Percentiles rank a stretch among this genome's conserved stretches.
Evolutionary conservation across 768 basidiomycete genomes (phyloP).

Genomic region (Thelephora ganbajun): DNA sequence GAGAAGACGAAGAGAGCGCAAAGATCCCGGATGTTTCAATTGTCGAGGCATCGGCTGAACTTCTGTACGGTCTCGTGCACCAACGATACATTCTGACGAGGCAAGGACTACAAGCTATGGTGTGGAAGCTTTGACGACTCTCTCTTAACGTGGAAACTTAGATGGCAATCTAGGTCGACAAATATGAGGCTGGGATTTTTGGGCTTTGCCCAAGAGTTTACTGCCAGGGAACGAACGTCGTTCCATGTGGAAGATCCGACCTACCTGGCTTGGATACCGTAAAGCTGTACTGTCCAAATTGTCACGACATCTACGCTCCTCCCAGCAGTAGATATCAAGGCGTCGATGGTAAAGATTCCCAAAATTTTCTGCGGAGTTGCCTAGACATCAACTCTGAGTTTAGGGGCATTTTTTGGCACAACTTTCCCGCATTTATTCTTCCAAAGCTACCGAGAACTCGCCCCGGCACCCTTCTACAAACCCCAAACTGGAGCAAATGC

Average conservation of each 20-base stretch:
- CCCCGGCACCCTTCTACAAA: constrained; percentile 87
- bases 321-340: constrained; percentile 92
- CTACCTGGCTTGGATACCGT: constrained; percentile 94
- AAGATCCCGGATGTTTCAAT: constrained; percentile 99
- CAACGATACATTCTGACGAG: constrained; percentile 96
- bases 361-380: background rate
- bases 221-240: constrained; percentile 77
- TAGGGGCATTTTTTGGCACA: constrained; percentile 98
- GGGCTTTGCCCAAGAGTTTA: constrained; percentile 94
- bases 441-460: constrained; percentile 92
- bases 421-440: constrained; percentile 98
- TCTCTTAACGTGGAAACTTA: constrained; percentile 6
- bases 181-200: constrained; percentile 86
- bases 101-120: constrained; percentile 90
- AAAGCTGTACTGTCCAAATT: constrained; percentile 95
- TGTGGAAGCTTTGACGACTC: constrained; percentile 19
- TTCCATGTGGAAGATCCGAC: constrained; percentile 92
- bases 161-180: constrained; percentile 57
- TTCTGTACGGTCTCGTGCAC: constrained; percentile 95
- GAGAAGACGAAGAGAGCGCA: constrained; percentile 72
- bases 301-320: constrained; percentile 92
- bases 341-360: constrained; percentile 65
- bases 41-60: constrained; percentile 93
- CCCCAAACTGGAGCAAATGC: constrained; percentile 32
- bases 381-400: constrained; percentile 5